Conservation (phyloP, 2,329 filamentous ascomycete species). For the Xylariaceae sp. region DNA sequence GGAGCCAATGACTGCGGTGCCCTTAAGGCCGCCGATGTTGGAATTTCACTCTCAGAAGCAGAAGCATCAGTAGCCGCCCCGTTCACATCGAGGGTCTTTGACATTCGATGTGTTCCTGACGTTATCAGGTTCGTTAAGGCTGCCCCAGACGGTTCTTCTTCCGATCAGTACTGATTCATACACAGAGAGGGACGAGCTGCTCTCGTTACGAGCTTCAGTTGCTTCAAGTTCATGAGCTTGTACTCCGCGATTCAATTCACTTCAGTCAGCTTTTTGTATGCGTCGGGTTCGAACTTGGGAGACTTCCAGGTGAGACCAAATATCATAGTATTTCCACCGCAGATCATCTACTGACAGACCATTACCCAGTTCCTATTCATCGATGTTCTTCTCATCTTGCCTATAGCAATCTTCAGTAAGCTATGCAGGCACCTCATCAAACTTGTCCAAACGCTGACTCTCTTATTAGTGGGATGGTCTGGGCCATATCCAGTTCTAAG, state of each 20-base stretch:
- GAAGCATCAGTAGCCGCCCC: conserved; percentile 98
- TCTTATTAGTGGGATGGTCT: conserved; percentile 76
- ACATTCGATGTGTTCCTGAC: conserved; percentile 90
- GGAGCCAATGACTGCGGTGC: conserved; percentile 97
- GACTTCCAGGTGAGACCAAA: conserved; percentile 69
- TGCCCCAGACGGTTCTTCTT: not conserved
- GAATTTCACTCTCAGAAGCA: conserved; percentile 93
- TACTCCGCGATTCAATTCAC: conserved; percentile 99
- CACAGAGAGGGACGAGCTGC: conserved; percentile 82
- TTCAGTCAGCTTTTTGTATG: conserved; percentile 92
- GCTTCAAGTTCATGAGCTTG: conserved; percentile 99
- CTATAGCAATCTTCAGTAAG: conserved; percentile 89
- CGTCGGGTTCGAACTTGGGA: conserved; percentile 85
- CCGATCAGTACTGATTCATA: conserved; percentile 10
- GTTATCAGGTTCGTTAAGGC: conserved; percentile 63
- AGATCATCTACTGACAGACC: conserved; percentile 6
- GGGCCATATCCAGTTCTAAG: conserved; percentile 73
- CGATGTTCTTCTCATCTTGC: conserved; percentile 84
- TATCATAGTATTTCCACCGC: not conserved
- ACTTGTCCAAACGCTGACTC: conserved; percentile 8
- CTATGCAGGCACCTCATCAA: conserved; percentile 9
- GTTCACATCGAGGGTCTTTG: conserved; percentile 91
- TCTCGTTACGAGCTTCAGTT: conserved; percentile 96
- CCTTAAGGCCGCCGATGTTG: conserved; percentile 93
- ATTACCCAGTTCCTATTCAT: conserved; percentile 75